Conservation (phyloP, 768 basidiomycete genomes). For the Suillus plorans region DNA sequence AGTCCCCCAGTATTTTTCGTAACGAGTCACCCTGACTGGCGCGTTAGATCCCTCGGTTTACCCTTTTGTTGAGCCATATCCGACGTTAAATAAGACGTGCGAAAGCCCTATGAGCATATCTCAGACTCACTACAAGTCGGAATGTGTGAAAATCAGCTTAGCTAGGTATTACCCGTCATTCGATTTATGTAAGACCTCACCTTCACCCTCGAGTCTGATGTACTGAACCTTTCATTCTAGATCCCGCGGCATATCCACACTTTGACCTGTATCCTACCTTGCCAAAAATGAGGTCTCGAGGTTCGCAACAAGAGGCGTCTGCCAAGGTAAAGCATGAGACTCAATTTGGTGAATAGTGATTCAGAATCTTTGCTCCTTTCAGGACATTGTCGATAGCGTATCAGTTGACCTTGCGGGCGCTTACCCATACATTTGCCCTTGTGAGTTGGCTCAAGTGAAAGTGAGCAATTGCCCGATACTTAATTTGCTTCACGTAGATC, state of each 20-base stretch:
- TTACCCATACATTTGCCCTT: constrained; percentile 8
- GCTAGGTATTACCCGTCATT: constrained; percentile 18
- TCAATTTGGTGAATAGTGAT: background rate
- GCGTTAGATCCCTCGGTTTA: constrained; percentile 17
- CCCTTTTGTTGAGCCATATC: constrained; percentile 18
- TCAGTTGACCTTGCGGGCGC: constrained; percentile 1
- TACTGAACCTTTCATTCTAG: constrained; percentile 5
- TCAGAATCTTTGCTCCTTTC: background rate
- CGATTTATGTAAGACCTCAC: constrained; percentile 21
- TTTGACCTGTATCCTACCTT: constrained; percentile 23
- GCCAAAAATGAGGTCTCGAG: background rate
- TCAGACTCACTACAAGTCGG: background rate
- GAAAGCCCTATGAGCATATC: constrained; percentile 2
- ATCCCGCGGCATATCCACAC: constrained; percentile 38
- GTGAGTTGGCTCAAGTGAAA: constrained; percentile 5
- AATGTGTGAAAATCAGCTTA: background rate
- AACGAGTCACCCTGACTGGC: background rate
- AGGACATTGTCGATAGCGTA: background rate
- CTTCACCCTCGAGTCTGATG: background rate
- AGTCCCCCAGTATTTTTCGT: constrained; percentile 4
- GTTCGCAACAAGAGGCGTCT: background rate
- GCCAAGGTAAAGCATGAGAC: background rate
- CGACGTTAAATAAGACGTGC: constrained; percentile 1
- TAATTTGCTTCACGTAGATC: constrained; percentile 12
- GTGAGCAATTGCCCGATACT: background rate